Conservation (phyloP, 1,284 basidiomycete genomes). For the Meira miltonrushii region DNA sequence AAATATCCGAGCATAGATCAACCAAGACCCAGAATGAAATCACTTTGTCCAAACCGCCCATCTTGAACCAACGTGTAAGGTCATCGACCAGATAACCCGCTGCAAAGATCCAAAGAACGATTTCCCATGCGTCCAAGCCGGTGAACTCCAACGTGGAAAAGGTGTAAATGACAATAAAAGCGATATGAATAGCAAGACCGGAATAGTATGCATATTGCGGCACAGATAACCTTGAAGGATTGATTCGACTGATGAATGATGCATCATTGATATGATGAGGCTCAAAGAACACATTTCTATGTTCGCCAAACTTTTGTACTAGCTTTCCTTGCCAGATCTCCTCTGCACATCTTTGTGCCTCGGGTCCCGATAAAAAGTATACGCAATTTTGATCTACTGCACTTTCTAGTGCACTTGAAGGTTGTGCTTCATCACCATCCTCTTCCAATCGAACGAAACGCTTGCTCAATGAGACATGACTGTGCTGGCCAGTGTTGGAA, state of each 20-base stretch:
- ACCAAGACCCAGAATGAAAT: slow-evolving; percentile 41
- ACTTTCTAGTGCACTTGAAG: slow-evolving; percentile 34
- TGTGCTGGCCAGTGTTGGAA: background rate
- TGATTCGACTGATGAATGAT: slow-evolving; percentile 31
- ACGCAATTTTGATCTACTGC: slow-evolving; percentile 39
- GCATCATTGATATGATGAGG: slow-evolving; percentile 28
- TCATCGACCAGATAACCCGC: slow-evolving; percentile 41
- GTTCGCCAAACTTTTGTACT: slow-evolving; percentile 24
- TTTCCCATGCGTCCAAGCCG: slow-evolving; percentile 29
- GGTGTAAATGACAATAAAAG: slow-evolving; percentile 38
- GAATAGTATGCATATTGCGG: slow-evolving; percentile 36
- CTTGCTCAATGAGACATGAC: slow-evolving; percentile 30
- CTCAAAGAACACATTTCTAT: slow-evolving; percentile 31
- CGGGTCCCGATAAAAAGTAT: slow-evolving; percentile 26
- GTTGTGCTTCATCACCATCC: slow-evolving; percentile 28
- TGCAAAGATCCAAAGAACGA: slow-evolving; percentile 33
- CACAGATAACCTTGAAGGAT: slow-evolving; percentile 33
- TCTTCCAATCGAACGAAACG: slow-evolving; percentile 30
- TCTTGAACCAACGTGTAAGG: slow-evolving; percentile 36
- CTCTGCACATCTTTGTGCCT: slow-evolving; percentile 26
- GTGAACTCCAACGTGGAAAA: slow-evolving; percentile 30
- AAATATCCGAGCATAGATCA: slow-evolving; percentile 32
- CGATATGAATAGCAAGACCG: slow-evolving; percentile 34
- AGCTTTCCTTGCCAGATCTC: slow-evolving; percentile 37
- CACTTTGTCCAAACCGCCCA: slow-evolving; percentile 31